Evolutionary conservation across 371 early-diverging fungal genomes (phyloP), one percentile per base, ranked within the genome.

Genomic region (Syncephalis plumigaleata): DNA sequence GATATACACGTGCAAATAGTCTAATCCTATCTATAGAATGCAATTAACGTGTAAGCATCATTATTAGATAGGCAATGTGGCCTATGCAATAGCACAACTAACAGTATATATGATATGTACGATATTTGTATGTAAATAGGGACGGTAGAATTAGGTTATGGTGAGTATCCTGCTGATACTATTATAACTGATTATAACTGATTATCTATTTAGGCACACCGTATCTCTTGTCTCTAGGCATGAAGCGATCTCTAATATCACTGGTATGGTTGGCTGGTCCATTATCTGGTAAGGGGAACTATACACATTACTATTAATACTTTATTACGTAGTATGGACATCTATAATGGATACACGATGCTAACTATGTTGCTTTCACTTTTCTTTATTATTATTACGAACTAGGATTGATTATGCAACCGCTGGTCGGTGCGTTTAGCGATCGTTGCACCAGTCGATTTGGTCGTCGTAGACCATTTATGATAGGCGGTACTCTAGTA

Each of bases 261-360:
- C 63, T 93, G 20, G 93, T 93, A 9, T 95, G 96, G 96, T 73
- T 95, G 49, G 91, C 91, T 9, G 96, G 96, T 0, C 96, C 96
- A 9, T 67, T 95, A n/a, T 87, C 90, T 16, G 92, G 79, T 79
- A 72, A 50, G 51, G n/a, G n/a, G n/a, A n/a, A n/a, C n/a, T n/a
- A n/a, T n/a, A n/a, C n/a, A n/a, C n/a, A n/a, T n/a, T n/a, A n/a
- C n/a, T n/a, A n/a, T n/a, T n/a, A n/a, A n/a, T 39, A 9, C 18
- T 38, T 24, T 21, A 42, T 36, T 24, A 15, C 15, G 18, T 16
- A 16, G 4, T 17, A 38, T 21, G 5, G 24, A 31, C 31, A 17
- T 39, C 26, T 20, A 22, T 16, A 26, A 23, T 21, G 3, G n/a
- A n/a, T n/a, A n/a, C n/a, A n/a, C n/a, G n/a, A n/a, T n/a, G n/a